Conservation (phyloP, 2,329 filamentous ascomycete genomes). For the Zelopaecilomyces penicillatus region DNA sequence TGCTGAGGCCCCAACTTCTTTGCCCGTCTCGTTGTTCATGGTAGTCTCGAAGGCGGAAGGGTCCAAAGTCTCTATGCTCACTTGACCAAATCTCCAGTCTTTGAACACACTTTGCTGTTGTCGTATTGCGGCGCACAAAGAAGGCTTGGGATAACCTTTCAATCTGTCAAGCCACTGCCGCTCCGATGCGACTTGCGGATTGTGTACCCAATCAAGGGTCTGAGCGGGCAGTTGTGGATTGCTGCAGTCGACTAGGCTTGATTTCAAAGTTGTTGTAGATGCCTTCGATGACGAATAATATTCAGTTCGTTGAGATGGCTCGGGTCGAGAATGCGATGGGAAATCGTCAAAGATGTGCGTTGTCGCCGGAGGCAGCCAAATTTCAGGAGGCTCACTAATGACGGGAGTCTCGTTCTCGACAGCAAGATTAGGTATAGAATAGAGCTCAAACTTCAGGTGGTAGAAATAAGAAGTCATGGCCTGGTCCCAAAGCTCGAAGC, state of each 20-base stretch:
- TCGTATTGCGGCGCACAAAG: slow-evolving; percentile 34
- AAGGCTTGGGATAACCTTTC: slow-evolving; percentile 34
- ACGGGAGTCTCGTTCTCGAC: slow-evolving; percentile 6
- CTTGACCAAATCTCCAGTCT: slow-evolving; percentile 77
- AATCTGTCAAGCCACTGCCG: slow-evolving; percentile 32
- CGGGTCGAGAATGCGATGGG: slow-evolving; percentile 37
- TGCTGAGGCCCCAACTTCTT: slow-evolving; percentile 37
- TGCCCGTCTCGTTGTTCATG: slow-evolving; percentile 30
- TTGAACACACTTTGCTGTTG: slow-evolving; percentile 37
- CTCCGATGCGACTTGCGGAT: slow-evolving; percentile 31
- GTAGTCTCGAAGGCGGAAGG: slow-evolving; percentile 31
- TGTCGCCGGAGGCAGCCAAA: slow-evolving; percentile 43
- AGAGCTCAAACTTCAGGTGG: slow-evolving; percentile 59
- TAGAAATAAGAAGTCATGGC: slow-evolving; percentile 55
- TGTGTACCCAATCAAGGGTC: slow-evolving; percentile 22
- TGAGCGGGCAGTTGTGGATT: slow-evolving; percentile 24
- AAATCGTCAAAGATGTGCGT: slow-evolving; percentile 48
- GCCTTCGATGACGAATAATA: slow-evolving; percentile 11
- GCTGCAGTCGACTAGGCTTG: slow-evolving; percentile 43
- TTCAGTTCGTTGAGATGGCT: slow-evolving; percentile 1
- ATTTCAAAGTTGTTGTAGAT: slow-evolving; percentile 2
- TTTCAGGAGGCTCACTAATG: slow-evolving; percentile 12
- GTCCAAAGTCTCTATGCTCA: slow-evolving; percentile 75
- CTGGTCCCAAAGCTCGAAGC: neutral
- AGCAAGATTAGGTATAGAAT: slow-evolving; percentile 36